Base-by-base conservation (phyloP, 139 green algal genomes). In the Nannochloris sp. region DNA sequence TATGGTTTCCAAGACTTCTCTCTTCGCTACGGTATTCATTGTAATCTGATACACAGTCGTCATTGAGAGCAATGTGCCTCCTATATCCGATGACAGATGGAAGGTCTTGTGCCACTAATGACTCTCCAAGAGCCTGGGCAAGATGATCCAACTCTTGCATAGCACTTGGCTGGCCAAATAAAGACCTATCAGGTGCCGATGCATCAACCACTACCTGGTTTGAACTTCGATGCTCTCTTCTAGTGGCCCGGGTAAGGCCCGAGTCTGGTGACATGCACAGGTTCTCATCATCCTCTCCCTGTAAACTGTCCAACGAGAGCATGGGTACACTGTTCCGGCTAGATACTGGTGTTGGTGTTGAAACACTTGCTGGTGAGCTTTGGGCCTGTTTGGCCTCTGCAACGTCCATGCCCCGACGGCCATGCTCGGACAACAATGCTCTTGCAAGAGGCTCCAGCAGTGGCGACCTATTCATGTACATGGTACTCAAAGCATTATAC, bases 41-140 rank as follows among this genome's bases (percentile, higher is more conserved):
- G 8, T 40, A 40, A 0, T 40, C 34, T 11, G 34, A 40, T 40
- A 40, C 7, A 40, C 34, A 40, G 8, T 40, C 34, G 8, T 40
- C 34, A 40, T 40, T 40, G 34, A 40, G 34, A 11, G 34, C 34
- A 12, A 40, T 40, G 16, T 24, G 44, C 24, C 75, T 57, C 51
- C 74, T 78, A 56, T 80, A 78, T 4, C 66, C 67, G 12, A 79
- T 66, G 5, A 84, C 62, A 3, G 76, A 60, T 1, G 68, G 63
- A 56, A 85, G 61, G 57, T 84, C 76, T 3, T 60, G 49, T 25
- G 72, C 73, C 40, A 81, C 68, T 9, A 79, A 48, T 15, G 54
- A 58, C 69, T 85, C 72, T 2, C 78, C 78, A 16, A 82, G 67
- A 7, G 66, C 71, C 5, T 43, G 19, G 1, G 69, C 76, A 15